Evolutionary conservation across 2,329 filamentous ascomycete species (phyloP), one percentile per base, ranked within the genome.

Genomic region (Monosporascus sp.): DNA sequence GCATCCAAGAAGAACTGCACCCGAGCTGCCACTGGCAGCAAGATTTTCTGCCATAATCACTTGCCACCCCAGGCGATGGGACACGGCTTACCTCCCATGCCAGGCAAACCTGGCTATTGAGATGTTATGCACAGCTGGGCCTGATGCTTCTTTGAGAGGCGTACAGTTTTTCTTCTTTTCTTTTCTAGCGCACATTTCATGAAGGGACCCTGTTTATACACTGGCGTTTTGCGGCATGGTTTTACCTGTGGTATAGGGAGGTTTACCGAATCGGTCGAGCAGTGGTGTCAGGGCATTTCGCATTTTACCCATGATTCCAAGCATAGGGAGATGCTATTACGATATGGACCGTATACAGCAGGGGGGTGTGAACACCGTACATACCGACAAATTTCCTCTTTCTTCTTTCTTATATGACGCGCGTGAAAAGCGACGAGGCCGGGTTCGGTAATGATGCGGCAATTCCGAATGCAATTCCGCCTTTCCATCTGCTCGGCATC

Each of bases 21-120:
- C 36, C 72, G 71, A 36, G 73, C 72, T 52, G 68, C 67, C 9
- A 67, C 63, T 51, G 74, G 27, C 8, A 31, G 75, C 62, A 80
- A 77, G 67, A 82, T 82, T 39, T 82, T 75, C 60, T 82, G 78
- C 67, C 81, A 84, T 65, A 82, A 76, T 65, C 81, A 84, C 58
- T 68, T 83, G 20, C 80, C 80, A 17, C 70, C 72, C 2, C 73
- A 77, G 65, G 71, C 65, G 38, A 70, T 71, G 22, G 71, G 72
- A 42, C 68, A 71, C 20, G 75, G 80, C 53, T 74, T 79, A 3
- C 68, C 82, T 15, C 78, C 78, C 48, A 80, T 82, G 79, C 79
- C 79, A 4, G 79, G 79, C 14, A 74, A 78, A 57, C 62, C 74
- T n/a, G 79, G 79, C 38, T 82, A 81, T 64, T 81, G 58, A 65